Base-by-base conservation (phyloP, 2,329 filamentous ascomycete species). In the Fusarium piperis region DNA sequence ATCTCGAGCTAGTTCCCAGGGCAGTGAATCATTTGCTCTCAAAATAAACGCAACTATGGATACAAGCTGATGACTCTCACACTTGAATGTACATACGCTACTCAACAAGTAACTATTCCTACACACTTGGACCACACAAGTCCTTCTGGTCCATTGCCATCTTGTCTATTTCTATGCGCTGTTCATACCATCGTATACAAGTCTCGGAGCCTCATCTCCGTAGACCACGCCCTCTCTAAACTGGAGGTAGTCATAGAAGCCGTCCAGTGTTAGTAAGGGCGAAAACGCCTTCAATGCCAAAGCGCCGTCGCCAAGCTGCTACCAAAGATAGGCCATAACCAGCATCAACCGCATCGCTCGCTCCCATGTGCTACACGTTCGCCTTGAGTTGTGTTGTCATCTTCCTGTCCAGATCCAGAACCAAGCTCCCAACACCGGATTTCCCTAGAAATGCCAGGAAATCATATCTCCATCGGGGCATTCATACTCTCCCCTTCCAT, bases 101-200 rank as follows among this genome's bases (percentile, higher is more conserved):
- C 32, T 26, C 33, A n/a, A n/a, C 13, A 20, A 38, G 15, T 10
- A n/a, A 38, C 52, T 36, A 55, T n/a, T 36, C 52, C 30, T 26
- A 36, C 33, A 55, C 32, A 48, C 23, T 18, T n/a, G 11, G 26
- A 48, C 23, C 23, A 48, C 44, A 48, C 6, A 48, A 30, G 23
- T n/a, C 44, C 15, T 23, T 41, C 33, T n/a, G 65, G 57, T n/a
- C 51, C 46, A 51, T 30, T 59, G 41, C 9, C 33, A 66, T 59
- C 63, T 61, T 46, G 35, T 76, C 74, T 76, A 76, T 76, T 64
- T 75, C 68, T 76, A 75, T 74, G 56, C 62, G 39, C 52, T 60
- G 62, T 64, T 68, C 63, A 62, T 72, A 41, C 41, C 64, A 67
- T 72, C 59, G 63, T 76, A 64, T 72, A 73, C 66, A 73, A 65